These are phyloP conservation scores for Prunus davidiana DNA, from an alignment of 306 rosid species.

Conservation along the genomic window DNA sequence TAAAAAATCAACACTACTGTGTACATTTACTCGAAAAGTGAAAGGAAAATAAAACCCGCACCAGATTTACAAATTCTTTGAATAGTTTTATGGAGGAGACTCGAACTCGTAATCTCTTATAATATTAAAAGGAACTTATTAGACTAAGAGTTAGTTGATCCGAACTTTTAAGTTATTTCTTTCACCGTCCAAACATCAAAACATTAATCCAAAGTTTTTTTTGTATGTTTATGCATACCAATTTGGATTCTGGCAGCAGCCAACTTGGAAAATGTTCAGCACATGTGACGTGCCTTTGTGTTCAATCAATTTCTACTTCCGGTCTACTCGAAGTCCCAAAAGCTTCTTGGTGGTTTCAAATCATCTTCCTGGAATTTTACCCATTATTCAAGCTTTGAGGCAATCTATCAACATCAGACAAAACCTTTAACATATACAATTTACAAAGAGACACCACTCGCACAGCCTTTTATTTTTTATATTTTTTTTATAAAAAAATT, in stretches of 20 bases:
- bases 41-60: neutral
- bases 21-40: neutral
- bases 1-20: neutral
- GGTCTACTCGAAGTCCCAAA: neutral
- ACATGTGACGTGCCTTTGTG: neutral
- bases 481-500: too few species aligned
- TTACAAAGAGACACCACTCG: too few species aligned
- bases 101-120: too few species aligned
- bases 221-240: neutral
- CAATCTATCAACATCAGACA: neutral
- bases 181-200: neutral
- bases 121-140: fast-evolving
- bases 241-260: neutral
- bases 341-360: slow-evolving; percentile 6
- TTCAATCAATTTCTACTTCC: neutral
- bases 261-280: slow-evolving; percentile 9
- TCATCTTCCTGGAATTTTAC: neutral
- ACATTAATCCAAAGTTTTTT: neutral
- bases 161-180: too few species aligned
- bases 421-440: neutral
- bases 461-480: too few species aligned
- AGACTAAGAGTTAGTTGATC: too few species aligned
- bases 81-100: too few species aligned
- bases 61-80: too few species aligned
- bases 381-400: neutral